Evolutionary conservation across 345 rosid genomes (phyloP).

Genomic region (Erodium maritimum): DNA sequence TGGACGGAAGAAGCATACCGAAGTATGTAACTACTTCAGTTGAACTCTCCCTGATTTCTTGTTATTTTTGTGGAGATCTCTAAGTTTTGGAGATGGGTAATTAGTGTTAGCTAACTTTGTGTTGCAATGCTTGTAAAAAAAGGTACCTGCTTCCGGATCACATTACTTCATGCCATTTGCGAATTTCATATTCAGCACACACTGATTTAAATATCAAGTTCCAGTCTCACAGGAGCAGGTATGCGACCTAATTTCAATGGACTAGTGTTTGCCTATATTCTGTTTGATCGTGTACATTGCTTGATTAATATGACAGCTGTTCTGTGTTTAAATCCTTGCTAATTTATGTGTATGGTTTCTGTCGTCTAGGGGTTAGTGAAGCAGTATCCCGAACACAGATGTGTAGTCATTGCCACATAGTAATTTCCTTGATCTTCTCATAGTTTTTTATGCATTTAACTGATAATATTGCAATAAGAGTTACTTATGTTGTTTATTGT

Average conservation of each 20-base stretch:
- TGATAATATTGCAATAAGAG: not conserved
- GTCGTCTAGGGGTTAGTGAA: slow-evolving; percentile 50
- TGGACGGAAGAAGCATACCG: slow-evolving; percentile 98
- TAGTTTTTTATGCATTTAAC: slow-evolving; percentile 1
- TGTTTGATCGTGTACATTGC: slow-evolving; percentile 10
- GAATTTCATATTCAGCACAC: slow-evolving; percentile 93
- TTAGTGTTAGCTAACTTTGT: not conserved
- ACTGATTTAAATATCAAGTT: slow-evolving; percentile 94
- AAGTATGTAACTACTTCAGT: not conserved
- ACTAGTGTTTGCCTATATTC: not conserved
- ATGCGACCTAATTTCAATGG: slow-evolving; percentile 6
- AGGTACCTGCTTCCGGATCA: slow-evolving; percentile 89
- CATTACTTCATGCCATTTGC: slow-evolving; percentile 57
- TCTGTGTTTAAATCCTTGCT: slow-evolving; percentile 17
- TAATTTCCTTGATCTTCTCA: slow-evolving; percentile 39
- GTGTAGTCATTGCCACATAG: slow-evolving; percentile 34
- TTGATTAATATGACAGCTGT: not conserved
- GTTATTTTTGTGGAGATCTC: slow-evolving; percentile 1
- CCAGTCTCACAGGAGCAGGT: slow-evolving; percentile 99
- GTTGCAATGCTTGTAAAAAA: slow-evolving; percentile 9
- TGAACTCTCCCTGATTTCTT: not conserved
- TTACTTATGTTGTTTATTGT: not conserved
- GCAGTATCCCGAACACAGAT: slow-evolving; percentile 33
- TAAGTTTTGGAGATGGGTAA: not conserved
- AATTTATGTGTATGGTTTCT: slow-evolving; percentile 26